phyloP scores from a whole-genome alignment of 2,329 filamentous ascomycete genomes.

The Dryadomyces quercivorus region DNA sequence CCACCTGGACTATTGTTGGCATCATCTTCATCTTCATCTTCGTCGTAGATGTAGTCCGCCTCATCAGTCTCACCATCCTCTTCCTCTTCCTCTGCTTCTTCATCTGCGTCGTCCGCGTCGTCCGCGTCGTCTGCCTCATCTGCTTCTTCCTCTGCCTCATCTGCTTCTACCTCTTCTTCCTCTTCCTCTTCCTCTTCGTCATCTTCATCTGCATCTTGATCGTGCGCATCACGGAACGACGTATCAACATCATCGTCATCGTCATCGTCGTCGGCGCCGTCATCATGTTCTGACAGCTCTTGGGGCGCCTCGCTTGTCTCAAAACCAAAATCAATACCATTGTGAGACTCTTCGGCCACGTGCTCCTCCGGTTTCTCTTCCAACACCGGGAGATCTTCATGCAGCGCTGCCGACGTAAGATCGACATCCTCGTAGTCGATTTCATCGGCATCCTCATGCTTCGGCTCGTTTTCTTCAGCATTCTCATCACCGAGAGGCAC shows the following conservation, averaged over 20 bases:
- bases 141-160: background rate
- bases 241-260: background rate
- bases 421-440: constrained; percentile 24
- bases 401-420: background rate
- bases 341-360: background rate
- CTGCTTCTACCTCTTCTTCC: background rate
- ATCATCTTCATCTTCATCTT: constrained; percentile 8
- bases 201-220: background rate
- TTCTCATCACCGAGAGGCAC: background rate
- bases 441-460: constrained; percentile 19
- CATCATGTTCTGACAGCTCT: constrained; percentile 1
- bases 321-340: constrained; percentile 7
- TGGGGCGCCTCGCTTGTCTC: constrained; percentile 1
- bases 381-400: background rate
- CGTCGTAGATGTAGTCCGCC: background rate
- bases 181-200: background rate
- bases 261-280: background rate
- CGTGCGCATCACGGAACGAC: constrained; percentile 1
- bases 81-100: constrained; percentile 3
- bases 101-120: background rate
- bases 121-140: background rate
- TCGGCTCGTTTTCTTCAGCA: constrained; percentile 3
- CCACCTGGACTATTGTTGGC: constrained; percentile 12
- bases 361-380: constrained; percentile 1
- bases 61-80: constrained; percentile 12